A percentile compares a stretch with the other conserved stretches of the same genome.
Evolutionary conservation across 192 early-diverging fungal genomes (phyloP).

Genomic region (Coemansia sp.): DNA sequence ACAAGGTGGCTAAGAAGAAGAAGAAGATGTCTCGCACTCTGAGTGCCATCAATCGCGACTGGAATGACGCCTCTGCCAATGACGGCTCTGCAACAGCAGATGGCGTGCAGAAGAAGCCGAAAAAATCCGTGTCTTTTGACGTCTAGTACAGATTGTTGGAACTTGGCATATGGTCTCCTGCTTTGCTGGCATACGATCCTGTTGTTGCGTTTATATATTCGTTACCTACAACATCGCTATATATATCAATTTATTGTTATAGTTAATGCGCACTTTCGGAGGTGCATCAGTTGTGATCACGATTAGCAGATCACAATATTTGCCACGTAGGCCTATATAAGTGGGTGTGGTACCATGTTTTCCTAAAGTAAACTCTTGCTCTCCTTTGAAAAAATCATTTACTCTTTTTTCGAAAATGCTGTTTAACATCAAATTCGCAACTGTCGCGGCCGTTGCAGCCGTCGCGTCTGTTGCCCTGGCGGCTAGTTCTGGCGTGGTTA

Average conservation of each 20-base stretch:
- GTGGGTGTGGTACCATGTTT: neutral
- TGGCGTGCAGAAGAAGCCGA: constrained; percentile 16
- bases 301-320: neutral
- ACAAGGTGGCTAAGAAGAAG: constrained; percentile 32
- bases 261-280: neutral
- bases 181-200: neutral
- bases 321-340: neutral
- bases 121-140: constrained; percentile 34
- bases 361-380: no score
- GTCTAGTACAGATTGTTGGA: constrained; percentile 4
- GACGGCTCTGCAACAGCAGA: constrained; percentile 8
- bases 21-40: constrained; percentile 33
- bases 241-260: neutral
- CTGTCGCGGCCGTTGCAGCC: constrained; percentile 33
- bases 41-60: constrained; percentile 46
- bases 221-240: neutral
- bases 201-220: neutral
- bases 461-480: constrained; percentile 40
- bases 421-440: constrained; percentile 39
- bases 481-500: constrained; percentile 34
- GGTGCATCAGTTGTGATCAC: neutral
- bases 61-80: constrained; percentile 22
- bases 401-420: constrained; percentile 21
- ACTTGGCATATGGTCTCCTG: neutral
- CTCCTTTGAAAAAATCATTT: neutral